A percentile compares a stretch with the other conserved stretches of the same genome.
Conservation (phyloP, 805 yeast species). For the Spathaspora boniae region DNA sequence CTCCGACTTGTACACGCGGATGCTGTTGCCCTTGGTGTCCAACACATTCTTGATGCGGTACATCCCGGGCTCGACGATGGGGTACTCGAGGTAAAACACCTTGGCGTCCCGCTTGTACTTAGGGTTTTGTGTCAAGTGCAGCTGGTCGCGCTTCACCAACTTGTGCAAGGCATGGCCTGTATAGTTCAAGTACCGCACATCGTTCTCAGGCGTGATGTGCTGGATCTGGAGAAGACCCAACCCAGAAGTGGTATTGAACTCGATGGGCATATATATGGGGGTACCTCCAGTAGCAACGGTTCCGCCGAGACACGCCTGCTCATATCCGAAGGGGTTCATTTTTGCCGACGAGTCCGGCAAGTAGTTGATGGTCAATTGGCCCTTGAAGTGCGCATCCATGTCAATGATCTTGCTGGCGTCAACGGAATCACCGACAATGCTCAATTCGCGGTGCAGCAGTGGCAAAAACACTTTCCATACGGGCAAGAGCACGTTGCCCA, state of each 20-base stretch:
- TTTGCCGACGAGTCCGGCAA: slow-evolving; percentile 88
- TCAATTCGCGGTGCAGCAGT: slow-evolving; percentile 44
- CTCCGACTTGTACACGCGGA: slow-evolving; percentile 59
- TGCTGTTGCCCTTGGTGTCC: slow-evolving; percentile 59
- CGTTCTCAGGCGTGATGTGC: slow-evolving; percentile 53
- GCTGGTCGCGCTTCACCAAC: slow-evolving; percentile 25
- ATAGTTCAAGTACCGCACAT: slow-evolving; percentile 47
- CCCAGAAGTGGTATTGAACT: slow-evolving; percentile 74
- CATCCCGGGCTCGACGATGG: slow-evolving; percentile 68
- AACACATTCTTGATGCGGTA: slow-evolving; percentile 66
- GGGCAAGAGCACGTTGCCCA: slow-evolving; percentile 31
- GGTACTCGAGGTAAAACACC: slow-evolving; percentile 61
- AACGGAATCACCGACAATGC: slow-evolving; percentile 48
- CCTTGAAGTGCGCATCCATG: slow-evolving; percentile 68
- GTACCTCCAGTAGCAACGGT: slow-evolving; percentile 25
- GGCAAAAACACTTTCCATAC: slow-evolving; percentile 41
- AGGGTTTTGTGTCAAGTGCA: slow-evolving; percentile 25
- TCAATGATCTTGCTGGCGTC: slow-evolving; percentile 36
- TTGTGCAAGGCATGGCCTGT: slow-evolving; percentile 54
- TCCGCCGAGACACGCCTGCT: slow-evolving; percentile 55
- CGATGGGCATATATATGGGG: slow-evolving; percentile 55
- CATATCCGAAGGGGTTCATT: slow-evolving; percentile 68
- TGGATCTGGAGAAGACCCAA: slow-evolving; percentile 66
- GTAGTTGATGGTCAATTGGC: slow-evolving; percentile 80
- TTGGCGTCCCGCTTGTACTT: slow-evolving; percentile 20